Evolutionary conservation across 2,329 filamentous ascomycete species (phyloP), one percentile per base, ranked within the genome.

Genomic region (Beauveria pseudobassiana): DNA sequence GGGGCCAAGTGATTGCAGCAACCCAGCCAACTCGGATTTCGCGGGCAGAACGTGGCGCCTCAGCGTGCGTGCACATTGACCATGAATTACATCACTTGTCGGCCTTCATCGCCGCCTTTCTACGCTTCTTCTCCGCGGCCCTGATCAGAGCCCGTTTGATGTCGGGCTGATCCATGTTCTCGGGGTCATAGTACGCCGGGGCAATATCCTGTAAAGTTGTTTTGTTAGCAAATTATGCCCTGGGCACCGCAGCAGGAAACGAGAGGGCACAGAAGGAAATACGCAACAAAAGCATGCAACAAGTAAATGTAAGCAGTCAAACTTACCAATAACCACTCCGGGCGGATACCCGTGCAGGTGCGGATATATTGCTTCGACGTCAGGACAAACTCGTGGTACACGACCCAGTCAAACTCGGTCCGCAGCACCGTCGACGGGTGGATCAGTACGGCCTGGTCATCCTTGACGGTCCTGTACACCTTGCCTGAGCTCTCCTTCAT

Each of bases 331-430:
- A 99, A 79, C 95, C 95, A 99, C 75, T 99, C 95, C 0, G 93
- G 90, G 73, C 90, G 89, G 61, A 99, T 88, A 34, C 90, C 87
- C 14, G 93, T 98, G 53, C 97, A 91, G 0, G 91, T 97, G 62
- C 96, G 86, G 69, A 99, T 93, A 74, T 97, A 99, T 78, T 98
- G 96, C 83, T 99, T 97, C 59, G 90, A 95, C 1, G 95, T 99
- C 61, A 99, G 84, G 14, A 99, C 95, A 71, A 98, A 99, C 73
- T 99, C 96, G 70, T 98, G 96, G 77, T 99, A 99, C 28, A 99
- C 79, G 28, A 99, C 91, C 95, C 95, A 99, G 67, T 99, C 95
- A 67, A 88, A 91, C 63, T 97, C 93, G 63, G 91, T 87, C 56
- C 87, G 85, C 24, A 99, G 81, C 38, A 96, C 93, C 0, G 93